Evolutionary conservation across 371 early-diverging fungal species (phyloP).

Genomic region (Mucor indicus): DNA sequence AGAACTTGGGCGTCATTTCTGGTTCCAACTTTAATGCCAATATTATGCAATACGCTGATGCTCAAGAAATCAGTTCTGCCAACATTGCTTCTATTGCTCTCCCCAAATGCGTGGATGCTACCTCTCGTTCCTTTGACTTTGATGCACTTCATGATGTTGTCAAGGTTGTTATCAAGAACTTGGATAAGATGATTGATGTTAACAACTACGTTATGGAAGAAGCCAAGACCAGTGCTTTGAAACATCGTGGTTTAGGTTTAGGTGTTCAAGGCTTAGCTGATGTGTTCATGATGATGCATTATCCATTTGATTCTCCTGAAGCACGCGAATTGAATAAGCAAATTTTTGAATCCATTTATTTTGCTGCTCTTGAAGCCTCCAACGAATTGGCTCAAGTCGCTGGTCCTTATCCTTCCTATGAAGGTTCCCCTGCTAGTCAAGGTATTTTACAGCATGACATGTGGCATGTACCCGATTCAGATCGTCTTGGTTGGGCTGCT

Average conservation of each 20-base stretch:
- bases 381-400: conserved; percentile 80
- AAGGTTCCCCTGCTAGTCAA: conserved; percentile 85
- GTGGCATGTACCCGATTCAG: conserved; percentile 78
- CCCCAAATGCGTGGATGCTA: conserved; percentile 76
- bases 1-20: conserved; percentile 95
- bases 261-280: conserved; percentile 99
- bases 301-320: conserved; percentile 91
- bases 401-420: conserved; percentile 90
- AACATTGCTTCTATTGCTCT: conserved; percentile 97
- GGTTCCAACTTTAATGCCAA: conserved; percentile 80
- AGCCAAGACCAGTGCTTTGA: conserved; percentile 80
- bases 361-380: conserved; percentile 91
- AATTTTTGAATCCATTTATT: conserved; percentile 98
- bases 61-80: conserved; percentile 96
- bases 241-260: conserved; percentile 93
- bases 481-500: conserved; percentile 85
- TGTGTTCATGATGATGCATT: conserved; percentile 90
- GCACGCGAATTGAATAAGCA: conserved; percentile 84
- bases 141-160: conserved; percentile 57
- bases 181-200: conserved; percentile 96
- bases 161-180: conserved; percentile 83
- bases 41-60: conserved; percentile 92
- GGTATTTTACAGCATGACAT: conserved; percentile 95
- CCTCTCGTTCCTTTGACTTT: conserved; percentile 42
- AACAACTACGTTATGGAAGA: conserved; percentile 93